Evolutionary conservation across 768 basidiomycete species (phyloP).

Genomic region (Russula sp.): DNA sequence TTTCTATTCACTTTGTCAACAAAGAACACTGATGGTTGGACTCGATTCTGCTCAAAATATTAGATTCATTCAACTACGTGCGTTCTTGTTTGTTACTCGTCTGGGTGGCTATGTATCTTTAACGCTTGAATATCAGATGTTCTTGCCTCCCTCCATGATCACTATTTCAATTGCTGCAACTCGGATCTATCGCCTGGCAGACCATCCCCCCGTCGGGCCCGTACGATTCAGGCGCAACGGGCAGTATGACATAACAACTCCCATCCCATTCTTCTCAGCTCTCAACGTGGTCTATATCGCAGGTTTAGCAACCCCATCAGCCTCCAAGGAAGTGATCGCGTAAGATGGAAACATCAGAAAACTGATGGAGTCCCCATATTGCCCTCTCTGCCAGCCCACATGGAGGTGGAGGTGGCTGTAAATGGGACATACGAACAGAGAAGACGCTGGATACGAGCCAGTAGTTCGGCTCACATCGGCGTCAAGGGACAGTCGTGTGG

Average conservation of each 20-base stretch:
- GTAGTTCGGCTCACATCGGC: not conserved
- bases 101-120: no score
- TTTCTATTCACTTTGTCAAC: not conserved
- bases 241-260: not conserved
- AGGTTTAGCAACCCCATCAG: not conserved
- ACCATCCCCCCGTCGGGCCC: not conserved
- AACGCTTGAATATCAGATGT: not conserved
- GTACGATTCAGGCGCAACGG: no score
- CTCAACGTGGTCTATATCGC: no score
- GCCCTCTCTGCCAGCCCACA: not conserved
- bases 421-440: not conserved
- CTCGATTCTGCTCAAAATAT: not conserved
- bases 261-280: not conserved
- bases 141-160: not conserved
- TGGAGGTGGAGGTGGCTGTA: not conserved
- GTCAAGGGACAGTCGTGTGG: not conserved
- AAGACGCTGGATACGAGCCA: not conserved
- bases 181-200: not conserved
- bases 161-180: slow-evolving; percentile 1
- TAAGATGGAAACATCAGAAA: not conserved
- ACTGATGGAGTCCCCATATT: no score
- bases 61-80: not conserved
- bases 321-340: not conserved
- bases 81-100: not conserved
- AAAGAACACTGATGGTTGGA: not conserved